Evolutionary conservation across 1,284 basidiomycete species (phyloP), one percentile per base, ranked within the genome.

Genomic region (Ceratobasidium sp.): DNA sequence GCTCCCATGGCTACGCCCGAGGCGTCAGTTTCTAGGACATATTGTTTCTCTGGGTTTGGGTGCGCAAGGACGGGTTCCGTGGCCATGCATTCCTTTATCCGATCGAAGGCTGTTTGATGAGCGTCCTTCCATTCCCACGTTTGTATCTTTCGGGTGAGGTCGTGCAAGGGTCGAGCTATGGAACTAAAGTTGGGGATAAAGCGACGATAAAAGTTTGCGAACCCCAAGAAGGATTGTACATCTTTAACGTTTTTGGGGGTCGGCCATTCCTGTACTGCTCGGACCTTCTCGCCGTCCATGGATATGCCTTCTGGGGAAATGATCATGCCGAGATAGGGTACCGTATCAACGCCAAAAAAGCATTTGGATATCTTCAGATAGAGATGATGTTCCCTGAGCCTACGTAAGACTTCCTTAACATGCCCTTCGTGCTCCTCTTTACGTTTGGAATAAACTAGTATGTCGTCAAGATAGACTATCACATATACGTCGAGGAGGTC

Each of bases 281-380:
- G 41, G 0, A 87, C 72, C 76, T 87, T 87, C 0, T 69, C 75
- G 0, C 77, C 76, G 64, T 84, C 80, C 84, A 87, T 85, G 0
- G 46, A 32, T 13, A 86, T 75, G 6, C 80, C 78, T 1, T 80
- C 72, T 0, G 75, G 16, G 0, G 64, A 59, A 30, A 87, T 77
- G 35, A 84, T 75, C 71, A 82, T 38, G 1, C 58, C 58, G 1
- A 72, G 6, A 23, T 35, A 72, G 7, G 14, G 21, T 23, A 54
- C 23, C 26, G 7, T 54, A 1, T 23, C 16, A 13, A 54, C 50
- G 43, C 21, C 28, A 14, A 14, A 54, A 14, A 54, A 54, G 50
- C 50, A 54, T 28, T 54, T 54, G 35, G 35, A 38, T 4, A 38
- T 4, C 35, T 38, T 38, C 35, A 38, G 35, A 11, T 5, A 38